Evolutionary conservation across 148 eudicot genomes (phyloP).

Genomic region (Polygonum aviculare): DNA sequence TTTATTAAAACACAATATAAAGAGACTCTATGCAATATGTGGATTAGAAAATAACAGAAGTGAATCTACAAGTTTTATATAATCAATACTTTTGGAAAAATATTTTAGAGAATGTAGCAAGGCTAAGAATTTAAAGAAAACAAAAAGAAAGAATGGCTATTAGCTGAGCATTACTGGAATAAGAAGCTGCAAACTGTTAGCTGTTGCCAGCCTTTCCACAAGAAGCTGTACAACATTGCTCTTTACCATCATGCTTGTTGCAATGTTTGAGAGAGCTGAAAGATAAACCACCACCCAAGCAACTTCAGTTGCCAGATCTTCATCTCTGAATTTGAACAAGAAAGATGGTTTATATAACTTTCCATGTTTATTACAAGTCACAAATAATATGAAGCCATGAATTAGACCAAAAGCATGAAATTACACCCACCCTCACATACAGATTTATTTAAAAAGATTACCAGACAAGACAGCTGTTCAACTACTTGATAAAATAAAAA

Average conservation of each 20-base stretch:
- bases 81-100: background rate
- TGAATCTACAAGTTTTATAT: background rate
- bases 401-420: background rate
- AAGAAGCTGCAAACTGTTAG: constrained; percentile 79
- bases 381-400: background rate
- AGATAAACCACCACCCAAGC: constrained; percentile 99
- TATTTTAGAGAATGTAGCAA: background rate
- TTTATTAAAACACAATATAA: background rate
- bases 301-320: constrained; percentile 93
- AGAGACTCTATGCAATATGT: background rate
- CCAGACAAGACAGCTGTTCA: background rate
- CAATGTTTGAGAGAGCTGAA: constrained; percentile 79
- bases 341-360: background rate
- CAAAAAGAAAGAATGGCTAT: background rate
- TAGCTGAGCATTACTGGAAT: constrained; percentile 56
- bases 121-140: background rate
- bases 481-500: background rate
- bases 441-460: background rate
- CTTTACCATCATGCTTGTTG: constrained; percentile 63
- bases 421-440: background rate
- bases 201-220: constrained; percentile 59
- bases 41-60: background rate
- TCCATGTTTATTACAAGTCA: background rate
- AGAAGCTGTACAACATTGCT: constrained; percentile 71
- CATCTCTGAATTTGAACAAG: constrained; percentile 58